These are phyloP conservation scores for Pharus latifolius DNA, from an alignment of 176 grass and related monocot species.

Conservation along the genomic window DNA sequence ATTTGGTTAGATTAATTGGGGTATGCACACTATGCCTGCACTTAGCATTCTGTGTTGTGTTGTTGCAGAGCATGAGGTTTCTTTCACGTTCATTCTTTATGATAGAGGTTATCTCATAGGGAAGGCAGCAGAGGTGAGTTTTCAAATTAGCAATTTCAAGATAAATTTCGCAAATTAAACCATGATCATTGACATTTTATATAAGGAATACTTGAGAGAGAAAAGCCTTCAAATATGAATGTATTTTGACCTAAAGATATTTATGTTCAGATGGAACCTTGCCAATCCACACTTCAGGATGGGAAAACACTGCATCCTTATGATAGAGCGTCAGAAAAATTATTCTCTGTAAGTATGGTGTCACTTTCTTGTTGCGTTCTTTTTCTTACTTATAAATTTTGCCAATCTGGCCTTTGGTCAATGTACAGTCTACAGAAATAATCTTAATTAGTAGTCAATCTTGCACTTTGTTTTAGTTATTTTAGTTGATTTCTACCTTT, in stretches of 20 bases:
- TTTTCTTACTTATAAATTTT: neutral
- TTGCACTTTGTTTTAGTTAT: neutral
- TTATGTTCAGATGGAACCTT: conserved; percentile 55
- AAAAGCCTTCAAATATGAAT: neutral
- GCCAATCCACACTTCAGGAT: conserved; percentile 41
- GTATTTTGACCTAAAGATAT: conserved; percentile 17
- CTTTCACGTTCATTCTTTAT: conserved; percentile 87
- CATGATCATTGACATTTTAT: conserved; percentile 1
- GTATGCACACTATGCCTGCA: conserved; percentile 8
- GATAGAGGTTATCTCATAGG: conserved; percentile 78
- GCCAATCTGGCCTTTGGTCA: neutral
- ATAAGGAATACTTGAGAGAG: conserved; percentile 1
- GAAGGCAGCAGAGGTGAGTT: conserved; percentile 62
- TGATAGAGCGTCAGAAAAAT: conserved; percentile 75
- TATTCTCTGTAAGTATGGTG: conserved; percentile 84
- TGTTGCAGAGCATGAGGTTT: conserved; percentile 75
- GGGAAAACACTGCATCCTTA: conserved; percentile 85
- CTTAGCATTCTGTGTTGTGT: conserved; percentile 17
- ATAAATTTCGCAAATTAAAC: neutral
- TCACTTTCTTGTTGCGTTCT: neutral
- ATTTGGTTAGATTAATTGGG: conserved; percentile 11
- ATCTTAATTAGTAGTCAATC: neutral
- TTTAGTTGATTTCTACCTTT: neutral
- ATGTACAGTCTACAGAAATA: neutral
- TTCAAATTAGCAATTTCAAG: conserved; percentile 7